Conservation (phyloP, 805 yeast genomes). For the Wickerhamiella kurtzmanii region DNA sequence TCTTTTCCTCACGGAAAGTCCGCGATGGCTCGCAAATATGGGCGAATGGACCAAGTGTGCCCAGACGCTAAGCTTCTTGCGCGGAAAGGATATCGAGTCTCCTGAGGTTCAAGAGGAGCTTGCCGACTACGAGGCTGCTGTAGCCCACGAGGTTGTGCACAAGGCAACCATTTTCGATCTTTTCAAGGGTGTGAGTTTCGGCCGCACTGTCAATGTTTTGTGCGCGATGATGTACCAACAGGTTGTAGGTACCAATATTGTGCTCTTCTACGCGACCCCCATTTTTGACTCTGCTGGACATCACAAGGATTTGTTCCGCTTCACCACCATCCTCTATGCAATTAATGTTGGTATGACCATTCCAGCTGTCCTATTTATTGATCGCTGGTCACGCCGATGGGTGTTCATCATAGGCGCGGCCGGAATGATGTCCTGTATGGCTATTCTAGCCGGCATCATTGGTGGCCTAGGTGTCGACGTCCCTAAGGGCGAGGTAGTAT, state of each 20-base stretch:
- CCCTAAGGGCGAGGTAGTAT: conserved; percentile 14
- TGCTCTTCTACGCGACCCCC: conserved; percentile 77
- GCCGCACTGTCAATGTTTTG: conserved; percentile 51
- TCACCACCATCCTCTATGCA: conserved; percentile 38
- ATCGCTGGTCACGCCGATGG: conserved; percentile 65
- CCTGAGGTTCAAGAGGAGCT: conserved; percentile 26
- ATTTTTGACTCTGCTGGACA: conserved; percentile 51
- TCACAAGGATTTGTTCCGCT: conserved; percentile 41
- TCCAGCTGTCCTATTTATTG: conserved; percentile 72
- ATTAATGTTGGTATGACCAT: conserved; percentile 59
- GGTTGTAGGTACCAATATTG: conserved; percentile 79
- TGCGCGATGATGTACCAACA: conserved; percentile 71
- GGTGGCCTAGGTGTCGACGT: conserved; percentile 14
- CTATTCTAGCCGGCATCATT: conserved; percentile 17
- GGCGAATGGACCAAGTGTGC: conserved; percentile 44
- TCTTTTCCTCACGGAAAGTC: conserved; percentile 59
- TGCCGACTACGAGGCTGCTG: conserved; percentile 29
- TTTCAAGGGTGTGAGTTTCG: conserved; percentile 14
- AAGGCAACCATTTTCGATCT: conserved; percentile 41
- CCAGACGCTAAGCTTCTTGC: conserved; percentile 38
- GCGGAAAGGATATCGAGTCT: conserved; percentile 23
- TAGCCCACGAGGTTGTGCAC: conserved; percentile 28
- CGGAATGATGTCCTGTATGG: conserved; percentile 41
- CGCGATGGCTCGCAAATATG: conserved; percentile 52
- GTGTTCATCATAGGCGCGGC: conserved; percentile 56